phyloP scores from a whole-genome alignment of 441 rosid species.

The Codiaeum variegatum region DNA sequence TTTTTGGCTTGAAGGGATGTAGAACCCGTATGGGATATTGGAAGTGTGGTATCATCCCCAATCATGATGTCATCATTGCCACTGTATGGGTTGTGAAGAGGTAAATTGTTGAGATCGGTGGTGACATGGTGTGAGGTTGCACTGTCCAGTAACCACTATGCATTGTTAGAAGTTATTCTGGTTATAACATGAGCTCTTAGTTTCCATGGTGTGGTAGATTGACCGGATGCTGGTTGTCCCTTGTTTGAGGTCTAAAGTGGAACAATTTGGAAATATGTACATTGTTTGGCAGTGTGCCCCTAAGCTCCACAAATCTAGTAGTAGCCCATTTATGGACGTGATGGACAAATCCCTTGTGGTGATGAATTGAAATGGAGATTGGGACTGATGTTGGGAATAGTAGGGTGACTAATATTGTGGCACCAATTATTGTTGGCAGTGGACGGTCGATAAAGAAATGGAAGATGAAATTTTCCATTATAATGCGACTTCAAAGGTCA shows the following conservation, averaged over 20 bases:
- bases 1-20: too few relatives aligned
- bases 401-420: too few relatives aligned
- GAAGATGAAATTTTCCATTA: background rate
- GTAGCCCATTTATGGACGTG: background rate
- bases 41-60: background rate
- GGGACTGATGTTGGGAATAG: background rate
- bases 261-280: background rate
- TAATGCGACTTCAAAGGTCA: background rate
- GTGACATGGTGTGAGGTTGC: constrained; percentile 9
- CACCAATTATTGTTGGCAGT: too few relatives aligned
- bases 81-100: background rate
- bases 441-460: too few relatives aligned
- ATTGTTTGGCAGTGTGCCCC: background rate
- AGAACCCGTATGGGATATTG: too few relatives aligned
- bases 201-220: background rate
- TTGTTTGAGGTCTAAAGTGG: background rate
- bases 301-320: background rate
- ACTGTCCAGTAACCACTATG: background rate
- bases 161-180: background rate
- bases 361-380: fast-evolving
- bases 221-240: fast-evolving
- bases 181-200: background rate
- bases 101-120: background rate
- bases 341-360: background rate
- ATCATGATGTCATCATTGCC: background rate